phyloP scores from a whole-genome alignment of 1,284 basidiomycete genomes.

The Inonotus hispidus region DNA sequence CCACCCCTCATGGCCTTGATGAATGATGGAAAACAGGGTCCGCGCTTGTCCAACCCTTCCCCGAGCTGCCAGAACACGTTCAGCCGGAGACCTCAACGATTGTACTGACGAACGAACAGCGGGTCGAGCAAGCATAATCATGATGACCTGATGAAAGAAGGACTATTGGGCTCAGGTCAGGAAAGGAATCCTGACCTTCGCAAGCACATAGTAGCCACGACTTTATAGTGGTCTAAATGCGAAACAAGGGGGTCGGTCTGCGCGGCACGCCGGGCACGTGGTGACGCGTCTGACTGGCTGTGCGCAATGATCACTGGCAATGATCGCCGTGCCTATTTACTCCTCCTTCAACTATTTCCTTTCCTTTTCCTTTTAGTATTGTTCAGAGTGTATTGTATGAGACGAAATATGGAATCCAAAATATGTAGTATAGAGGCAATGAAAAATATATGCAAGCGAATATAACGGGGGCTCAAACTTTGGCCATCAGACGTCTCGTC shows the following conservation, averaged over 20 bases:
- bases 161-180: too few species aligned
- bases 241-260: neutral
- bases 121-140: neutral
- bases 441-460: neutral
- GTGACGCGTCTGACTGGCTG: neutral
- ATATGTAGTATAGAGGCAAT: neutral
- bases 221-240: neutral
- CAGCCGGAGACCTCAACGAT: neutral
- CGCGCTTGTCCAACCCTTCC: conserved; percentile 6
- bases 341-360: too few species aligned
- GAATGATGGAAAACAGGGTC: conserved; percentile 39
- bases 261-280: too few species aligned
- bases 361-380: too few species aligned
- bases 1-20: conserved; percentile 48
- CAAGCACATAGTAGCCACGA: neutral
- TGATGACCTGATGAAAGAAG: neutral
- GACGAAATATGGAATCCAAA: neutral
- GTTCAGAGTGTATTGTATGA: too few species aligned
- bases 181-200: neutral
- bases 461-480: conserved; percentile 35
- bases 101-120: neutral
- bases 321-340: too few species aligned
- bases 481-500: conserved; percentile 77
- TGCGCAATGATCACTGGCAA: neutral
- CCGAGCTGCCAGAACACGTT: neutral